These are phyloP conservation scores for Pseudogymnoascus sp. DNA, from an alignment of 2,329 filamentous ascomycete species.

Conservation along the genomic window DNA sequence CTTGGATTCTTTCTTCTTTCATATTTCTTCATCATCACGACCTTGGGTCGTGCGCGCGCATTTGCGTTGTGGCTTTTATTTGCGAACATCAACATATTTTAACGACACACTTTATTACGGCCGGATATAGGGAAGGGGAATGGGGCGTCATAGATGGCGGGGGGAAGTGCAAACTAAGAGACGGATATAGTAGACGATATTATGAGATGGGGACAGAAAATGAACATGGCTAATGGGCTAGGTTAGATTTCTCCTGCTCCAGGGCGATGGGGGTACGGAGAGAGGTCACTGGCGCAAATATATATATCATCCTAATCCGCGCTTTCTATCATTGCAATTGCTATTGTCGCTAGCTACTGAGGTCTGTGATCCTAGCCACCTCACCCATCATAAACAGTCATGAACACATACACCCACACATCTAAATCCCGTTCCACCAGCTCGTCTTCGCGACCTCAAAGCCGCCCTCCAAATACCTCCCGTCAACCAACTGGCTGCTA, in stretches of 20 bases:
- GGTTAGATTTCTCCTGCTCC: neutral
- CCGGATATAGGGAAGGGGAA: neutral
- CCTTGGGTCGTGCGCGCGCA: neutral
- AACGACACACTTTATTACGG: neutral
- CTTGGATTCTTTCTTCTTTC: neutral
- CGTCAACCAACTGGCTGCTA: conserved; percentile 5
- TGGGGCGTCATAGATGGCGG: conserved; percentile 1
- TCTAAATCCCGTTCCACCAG: conserved; percentile 11
- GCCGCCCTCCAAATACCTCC: neutral
- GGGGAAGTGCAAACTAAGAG: neutral
- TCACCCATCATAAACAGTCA: neutral
- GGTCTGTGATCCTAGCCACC: neutral
- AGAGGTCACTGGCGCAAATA: neutral
- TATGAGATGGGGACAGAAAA: neutral
- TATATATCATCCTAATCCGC: neutral
- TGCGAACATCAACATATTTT: neutral
- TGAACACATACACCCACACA: neutral
- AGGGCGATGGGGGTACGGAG: neutral
- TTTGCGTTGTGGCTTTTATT: neutral
- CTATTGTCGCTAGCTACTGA: neutral
- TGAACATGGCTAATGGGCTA: neutral
- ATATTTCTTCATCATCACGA: neutral
- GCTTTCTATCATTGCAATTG: neutral
- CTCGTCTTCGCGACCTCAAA: conserved; percentile 9
- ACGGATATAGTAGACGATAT: neutral